A percentile compares a stretch with the other conserved stretches of the same genome.
Evolutionary conservation across 2,329 filamentous ascomycete species (phyloP).

Genomic region (Arthroderma sp.): DNA sequence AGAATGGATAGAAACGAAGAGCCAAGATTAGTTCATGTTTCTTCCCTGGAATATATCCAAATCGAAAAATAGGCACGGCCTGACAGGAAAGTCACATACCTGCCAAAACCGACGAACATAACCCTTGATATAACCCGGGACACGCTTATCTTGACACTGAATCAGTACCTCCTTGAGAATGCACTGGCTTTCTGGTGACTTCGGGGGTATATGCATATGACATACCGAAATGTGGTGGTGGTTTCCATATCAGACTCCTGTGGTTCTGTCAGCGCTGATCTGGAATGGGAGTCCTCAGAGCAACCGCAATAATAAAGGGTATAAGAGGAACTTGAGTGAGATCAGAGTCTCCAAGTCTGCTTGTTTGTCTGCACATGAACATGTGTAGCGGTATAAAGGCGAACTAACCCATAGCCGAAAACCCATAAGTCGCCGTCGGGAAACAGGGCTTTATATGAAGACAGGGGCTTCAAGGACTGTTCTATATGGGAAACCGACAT

Average conservation of each 20-base stretch:
- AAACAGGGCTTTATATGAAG: conserved; percentile 33
- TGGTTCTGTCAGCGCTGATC: too few relatives aligned
- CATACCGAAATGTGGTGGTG: conserved; percentile 85
- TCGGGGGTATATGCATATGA: not conserved
- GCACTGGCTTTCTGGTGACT: not conserved
- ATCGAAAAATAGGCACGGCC: not conserved
- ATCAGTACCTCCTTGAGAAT: not conserved
- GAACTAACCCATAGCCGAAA: conserved; percentile 84
- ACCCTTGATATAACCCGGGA: conserved; percentile 82
- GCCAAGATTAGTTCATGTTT: not conserved
- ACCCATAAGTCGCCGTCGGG: conserved; percentile 69
- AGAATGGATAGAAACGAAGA: not conserved
- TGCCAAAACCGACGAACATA: conserved; percentile 98
- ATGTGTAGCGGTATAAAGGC: not conserved
- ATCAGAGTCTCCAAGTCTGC: too few relatives aligned
- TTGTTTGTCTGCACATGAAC: too few relatives aligned
- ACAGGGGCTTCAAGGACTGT: not conserved
- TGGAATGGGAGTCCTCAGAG: too few relatives aligned
- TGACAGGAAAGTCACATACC: conserved; percentile 41
- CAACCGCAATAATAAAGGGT: too few relatives aligned
- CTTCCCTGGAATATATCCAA: not conserved
- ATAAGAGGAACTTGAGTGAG: not conserved
- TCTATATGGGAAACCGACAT: not conserved
- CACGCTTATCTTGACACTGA: conserved; percentile 51
- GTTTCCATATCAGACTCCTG: conserved; percentile 96